Evolutionary conservation across 2,329 filamentous ascomycete genomes (phyloP), one percentile per base, ranked within the genome.

Genomic region (Nannizziopsis barbatae): DNA sequence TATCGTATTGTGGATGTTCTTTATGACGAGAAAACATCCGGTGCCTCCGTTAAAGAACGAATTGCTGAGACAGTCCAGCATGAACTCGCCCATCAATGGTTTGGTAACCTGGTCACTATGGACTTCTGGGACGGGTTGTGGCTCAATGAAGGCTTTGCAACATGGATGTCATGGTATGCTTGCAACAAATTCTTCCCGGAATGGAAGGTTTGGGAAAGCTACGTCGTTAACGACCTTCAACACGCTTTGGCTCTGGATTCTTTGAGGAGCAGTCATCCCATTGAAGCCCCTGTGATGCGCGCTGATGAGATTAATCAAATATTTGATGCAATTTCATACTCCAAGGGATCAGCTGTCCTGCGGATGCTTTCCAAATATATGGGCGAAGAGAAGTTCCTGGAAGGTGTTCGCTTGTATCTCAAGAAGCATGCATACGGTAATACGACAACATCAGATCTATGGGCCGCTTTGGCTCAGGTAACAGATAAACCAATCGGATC

Each of bases 221-320:
- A 95, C 64, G 89, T 96, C 49, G 89, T 86, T 30, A 89, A 95
- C 62, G 94, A 86, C 60, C 76, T 96, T 50, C 87, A 94, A 64
- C 83, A 85, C 54, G 90, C 90, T 1, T 75, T 96, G 33, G 82
- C 83, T 17, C 77, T 96, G 5, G 90, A 96, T 65, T 93, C 89
- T 2, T 72, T 96, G 46, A 81, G 90, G 58, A 95, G 88, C 77
- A 94, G 87, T 61, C 90, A 96, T 65, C 90, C 90, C 5, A 94
- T 96, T 51, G 90, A 96, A 66, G 89, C 95, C 0, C 90, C 90
- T 1, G 88, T 96, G 54, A 94, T 95, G 75, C 83, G 85, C 51
- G 89, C 89, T 22, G 88, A 94, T 58, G 88, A 96, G 68, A 89
- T 96, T 65, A 95, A 95, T 69, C 89, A 96, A 70, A 96, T 96